These are phyloP conservation scores for Penicillium sp. DNA, from an alignment of 2,329 filamentous ascomycete species.

Conservation along the genomic window DNA sequence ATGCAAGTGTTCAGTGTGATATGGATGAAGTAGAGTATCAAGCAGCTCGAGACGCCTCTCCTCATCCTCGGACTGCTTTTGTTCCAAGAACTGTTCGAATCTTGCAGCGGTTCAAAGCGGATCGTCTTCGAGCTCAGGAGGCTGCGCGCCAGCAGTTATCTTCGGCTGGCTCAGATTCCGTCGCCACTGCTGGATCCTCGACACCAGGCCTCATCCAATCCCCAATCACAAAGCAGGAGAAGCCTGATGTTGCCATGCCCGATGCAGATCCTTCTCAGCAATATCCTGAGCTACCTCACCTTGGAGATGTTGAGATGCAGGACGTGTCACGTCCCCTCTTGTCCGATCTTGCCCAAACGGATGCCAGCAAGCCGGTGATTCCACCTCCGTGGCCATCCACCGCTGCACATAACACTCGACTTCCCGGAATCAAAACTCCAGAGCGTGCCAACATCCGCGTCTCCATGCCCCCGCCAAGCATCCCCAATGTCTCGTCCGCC, in stretches of 20 bases:
- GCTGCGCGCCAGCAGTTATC: conserved; percentile 23
- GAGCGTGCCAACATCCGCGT: conserved; percentile 29
- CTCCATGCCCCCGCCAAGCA: conserved; percentile 29
- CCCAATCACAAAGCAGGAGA: conserved; percentile 5
- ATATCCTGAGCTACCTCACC: conserved; percentile 13
- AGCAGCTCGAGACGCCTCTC: conserved; percentile 12
- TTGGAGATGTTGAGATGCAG: conserved; percentile 51
- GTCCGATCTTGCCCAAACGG: background rate
- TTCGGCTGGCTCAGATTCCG: conserved; percentile 19
- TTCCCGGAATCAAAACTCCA: conserved; percentile 20
- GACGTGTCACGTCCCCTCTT: conserved; percentile 29
- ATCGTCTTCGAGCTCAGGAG: conserved; percentile 41
- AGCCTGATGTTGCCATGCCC: conserved; percentile 5
- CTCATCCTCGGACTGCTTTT: conserved; percentile 33
- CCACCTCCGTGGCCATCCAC: conserved; percentile 41
- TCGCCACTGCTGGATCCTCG: conserved; percentile 16
- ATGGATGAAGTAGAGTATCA: conserved; percentile 40
- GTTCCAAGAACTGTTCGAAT: conserved; percentile 46
- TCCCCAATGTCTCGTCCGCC: conserved; percentile 23
- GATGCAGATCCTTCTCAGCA: background rate
- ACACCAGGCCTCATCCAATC: conserved; percentile 14
- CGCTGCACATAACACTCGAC: conserved; percentile 38
- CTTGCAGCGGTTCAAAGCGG: conserved; percentile 44
- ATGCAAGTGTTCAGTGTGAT: conserved; percentile 47
- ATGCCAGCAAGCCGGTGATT: conserved; percentile 22